A percentile compares a stretch with the other conserved stretches of the same genome.
Evolutionary conservation across 768 basidiomycete species (phyloP).

Genomic region (Boletellus ananiceps): DNA sequence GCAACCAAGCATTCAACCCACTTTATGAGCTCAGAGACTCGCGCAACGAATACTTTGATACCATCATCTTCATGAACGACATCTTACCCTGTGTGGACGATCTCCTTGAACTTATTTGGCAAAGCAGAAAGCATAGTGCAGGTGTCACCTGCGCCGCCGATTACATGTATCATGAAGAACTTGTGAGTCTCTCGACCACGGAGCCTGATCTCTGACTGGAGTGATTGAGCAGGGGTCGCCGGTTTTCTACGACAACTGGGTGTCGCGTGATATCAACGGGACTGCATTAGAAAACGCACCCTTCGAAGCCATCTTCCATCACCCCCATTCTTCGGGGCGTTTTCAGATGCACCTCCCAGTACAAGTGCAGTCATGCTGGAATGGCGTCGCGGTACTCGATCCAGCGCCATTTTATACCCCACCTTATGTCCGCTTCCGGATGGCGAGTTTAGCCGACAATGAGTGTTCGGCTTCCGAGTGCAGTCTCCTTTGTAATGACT

Average conservation of each 20-base stretch:
- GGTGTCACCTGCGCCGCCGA: conserved; percentile 98
- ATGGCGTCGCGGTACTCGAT: conserved; percentile 93
- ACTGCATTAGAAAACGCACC: conserved; percentile 98
- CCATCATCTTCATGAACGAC: conserved; percentile 99
- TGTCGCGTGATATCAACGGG: conserved; percentile 96
- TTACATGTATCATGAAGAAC: conserved; percentile 98
- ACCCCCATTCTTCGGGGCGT: conserved; percentile 64
- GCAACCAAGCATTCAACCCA: conserved; percentile 94
- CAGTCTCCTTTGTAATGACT: conserved; percentile 96
- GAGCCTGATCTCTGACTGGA: background rate
- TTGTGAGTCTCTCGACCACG: conserved; percentile 43
- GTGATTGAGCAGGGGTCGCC: conserved; percentile 53
- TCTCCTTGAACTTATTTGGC: conserved; percentile 96
- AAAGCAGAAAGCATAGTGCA: conserved; percentile 87
- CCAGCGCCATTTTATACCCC: conserved; percentile 93
- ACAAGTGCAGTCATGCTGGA: conserved; percentile 98
- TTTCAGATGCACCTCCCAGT: conserved; percentile 92
- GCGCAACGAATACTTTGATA: conserved; percentile 92
- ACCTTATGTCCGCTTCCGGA: conserved; percentile 89
- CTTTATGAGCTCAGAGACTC: conserved; percentile 89
- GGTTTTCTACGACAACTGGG: conserved; percentile 99
- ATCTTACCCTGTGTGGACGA: conserved; percentile 97
- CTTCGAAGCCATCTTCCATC: conserved; percentile 91
- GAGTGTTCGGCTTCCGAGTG: conserved; percentile 97
- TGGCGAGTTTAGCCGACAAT: conserved; percentile 83